Evolutionary conservation across 108 stramenopile genomes (phyloP).

Genomic region (Nitzschia sp.): DNA sequence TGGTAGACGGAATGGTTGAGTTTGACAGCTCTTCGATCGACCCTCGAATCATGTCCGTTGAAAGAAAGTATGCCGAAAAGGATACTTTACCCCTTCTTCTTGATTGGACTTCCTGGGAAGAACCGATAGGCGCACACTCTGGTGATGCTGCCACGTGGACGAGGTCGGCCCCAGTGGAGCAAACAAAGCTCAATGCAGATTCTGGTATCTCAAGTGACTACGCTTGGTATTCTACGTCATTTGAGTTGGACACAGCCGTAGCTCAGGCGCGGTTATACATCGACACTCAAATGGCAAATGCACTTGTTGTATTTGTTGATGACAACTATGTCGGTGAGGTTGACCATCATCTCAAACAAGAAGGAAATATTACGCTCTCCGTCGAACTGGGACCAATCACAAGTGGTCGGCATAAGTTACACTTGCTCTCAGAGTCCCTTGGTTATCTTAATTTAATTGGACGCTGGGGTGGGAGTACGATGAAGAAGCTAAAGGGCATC

Average conservation of each 20-base stretch:
- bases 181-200: conserved; percentile 39
- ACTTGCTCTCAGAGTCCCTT: conserved; percentile 51
- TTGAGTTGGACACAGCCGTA: conserved; percentile 19
- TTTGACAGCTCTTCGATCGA: conserved; percentile 45
- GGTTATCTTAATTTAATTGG: conserved; percentile 62
- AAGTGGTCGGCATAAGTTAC: conserved; percentile 30
- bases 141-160: conserved; percentile 12
- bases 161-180: conserved; percentile 37
- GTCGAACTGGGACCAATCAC: conserved; percentile 22
- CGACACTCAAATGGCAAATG: conserved; percentile 43
- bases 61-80: conserved; percentile 16
- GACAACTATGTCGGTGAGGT: conserved; percentile 35
- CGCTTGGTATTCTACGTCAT: conserved; percentile 55
- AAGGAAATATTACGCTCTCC: conserved; percentile 32
- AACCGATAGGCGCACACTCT: conserved; percentile 29
- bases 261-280: conserved; percentile 26
- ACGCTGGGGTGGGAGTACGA: conserved; percentile 46
- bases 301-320: conserved; percentile 50
- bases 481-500: conserved; percentile 52
- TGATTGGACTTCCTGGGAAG: conserved; percentile 39
- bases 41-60: conserved; percentile 21
- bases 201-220: conserved; percentile 50
- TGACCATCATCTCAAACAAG: conserved; percentile 43
- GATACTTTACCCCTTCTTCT: conserved; percentile 11
- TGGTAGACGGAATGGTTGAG: conserved; percentile 34